Evolutionary conservation across 73 alveolate species (phyloP), one percentile per base, ranked within the genome.

Genomic region (Tetrahymena malaccensis): DNA sequence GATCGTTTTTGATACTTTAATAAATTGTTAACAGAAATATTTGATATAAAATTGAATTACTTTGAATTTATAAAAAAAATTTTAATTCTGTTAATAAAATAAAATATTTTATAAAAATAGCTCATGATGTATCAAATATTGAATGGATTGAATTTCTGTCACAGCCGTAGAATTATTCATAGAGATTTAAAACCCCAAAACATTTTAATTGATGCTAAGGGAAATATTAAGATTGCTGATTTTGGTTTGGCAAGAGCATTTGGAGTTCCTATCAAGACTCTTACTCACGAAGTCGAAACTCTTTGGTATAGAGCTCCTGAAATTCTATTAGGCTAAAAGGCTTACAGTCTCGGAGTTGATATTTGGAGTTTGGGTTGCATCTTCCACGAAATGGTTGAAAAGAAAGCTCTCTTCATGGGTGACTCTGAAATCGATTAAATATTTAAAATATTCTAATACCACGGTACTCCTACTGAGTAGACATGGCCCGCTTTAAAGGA

Each of bases 361-460:
- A 98, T 98, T 55, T 99, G 99, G 99, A 98, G 99, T 84, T 97
- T 99, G 3, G 99, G 99, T 21, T 98, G 99, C 94, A 99, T 99
- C 43, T 97, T 98, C 96, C 99, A 99, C 84, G 99, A 99, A 96
- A 97, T 99, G 99, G 99, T 98, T 85, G 98, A 97, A 50, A 97
- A 97, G 94, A 97, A 94, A 94, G 99, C 99, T 17, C 97, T 99
- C 43, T 99, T 99, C 94, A 98, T 98, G 93, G 99, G 99, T 19
- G 99, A 99, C 96, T 98, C 99, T 93, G 99, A 98, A 96, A 96
- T 98, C 58, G 99, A 98, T 94, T 97, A 98, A 96, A 97, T 98
- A 43, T 98, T 98, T 93, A 96, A 97, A 94, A 98, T 98, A 16
- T 98, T 98, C 94, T 94, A 96, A 96, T 89, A 96, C n/a, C 97